Evolutionary conservation across 768 basidiomycete genomes (phyloP), one percentile per base, ranked within the genome.

Genomic region (Grammothele lineata): DNA sequence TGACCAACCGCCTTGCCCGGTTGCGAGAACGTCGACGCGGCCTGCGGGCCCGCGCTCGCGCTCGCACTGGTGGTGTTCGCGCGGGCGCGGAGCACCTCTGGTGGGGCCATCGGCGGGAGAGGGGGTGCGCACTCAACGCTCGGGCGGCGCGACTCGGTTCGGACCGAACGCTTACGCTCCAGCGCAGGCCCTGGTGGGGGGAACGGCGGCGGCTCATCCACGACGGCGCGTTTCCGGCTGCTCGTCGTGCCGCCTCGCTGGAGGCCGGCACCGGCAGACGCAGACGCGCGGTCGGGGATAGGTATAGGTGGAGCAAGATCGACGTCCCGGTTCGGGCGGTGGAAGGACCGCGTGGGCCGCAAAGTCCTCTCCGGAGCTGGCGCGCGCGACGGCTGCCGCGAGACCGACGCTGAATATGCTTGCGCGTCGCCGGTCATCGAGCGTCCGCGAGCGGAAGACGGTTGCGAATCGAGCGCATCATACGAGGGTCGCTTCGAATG

Each of bases 271-370:
- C 45, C 46, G 5, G 27, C 38, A 21, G 14, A 30, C 34, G 22
- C 17, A 4, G 51, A 33, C 40, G 45, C 12, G 24, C 34, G 44
- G 18, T 40, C 47, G 5, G 47, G 18, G 24, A 21, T 23, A 4
- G 47, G 45, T n/a, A 42, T 12, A 8, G 68, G 42, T 8, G 70
- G 66, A 18, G 60, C 59, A n/a, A 61, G 47, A 32, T 50, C 56
- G 48, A 60, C 53, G 26, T 64, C 64, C 7, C 45, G 14, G 26
- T 67, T 62, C 37, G 71, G 61, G 26, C 73, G 77, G 57, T 80
- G 83, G 68, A 88, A 83, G 7, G 86, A 87, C 15, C 80, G 74
- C 72, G 67, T 69, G 18, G 74, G 65, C 17, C 75, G 75, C 23
- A 86, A 54, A 3, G 62, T 37, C 43, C 53, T 56, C 9, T 51